Evolutionary conservation across 139 green algal species (phyloP).

Genomic region (Microglena sp.): DNA sequence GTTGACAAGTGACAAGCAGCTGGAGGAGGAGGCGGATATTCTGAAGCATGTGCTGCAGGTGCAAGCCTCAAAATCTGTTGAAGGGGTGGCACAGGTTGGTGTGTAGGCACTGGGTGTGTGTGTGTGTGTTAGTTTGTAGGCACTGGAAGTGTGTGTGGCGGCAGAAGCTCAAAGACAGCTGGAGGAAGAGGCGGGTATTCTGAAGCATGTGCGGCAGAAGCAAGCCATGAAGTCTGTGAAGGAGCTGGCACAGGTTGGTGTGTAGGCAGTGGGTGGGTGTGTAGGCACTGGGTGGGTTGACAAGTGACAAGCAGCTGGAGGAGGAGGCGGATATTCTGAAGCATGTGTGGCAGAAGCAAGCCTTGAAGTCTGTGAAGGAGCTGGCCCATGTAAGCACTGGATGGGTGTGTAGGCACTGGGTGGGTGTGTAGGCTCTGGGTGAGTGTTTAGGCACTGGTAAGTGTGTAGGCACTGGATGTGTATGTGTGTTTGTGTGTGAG

Average conservation of each 20-base stretch:
- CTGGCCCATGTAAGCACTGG: conserved; percentile 69
- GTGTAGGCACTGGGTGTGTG: too few species aligned
- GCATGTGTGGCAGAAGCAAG: conserved; percentile 72
- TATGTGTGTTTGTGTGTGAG: too few species aligned
- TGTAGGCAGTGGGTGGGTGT: too few species aligned
- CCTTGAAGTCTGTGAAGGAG: conserved; percentile 88
- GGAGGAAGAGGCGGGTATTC: conserved; percentile 82
- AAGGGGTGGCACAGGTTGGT: conserved; percentile 78
- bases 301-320: conserved; percentile 49
- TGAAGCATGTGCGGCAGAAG: conserved; percentile 77
- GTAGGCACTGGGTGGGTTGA: too few species aligned
- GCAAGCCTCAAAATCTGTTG: conserved; percentile 80
- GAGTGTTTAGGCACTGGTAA: conserved; percentile 79
- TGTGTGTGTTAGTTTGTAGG: too few species aligned
- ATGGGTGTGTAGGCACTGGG: conserved; percentile 38
- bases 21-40: conserved; percentile 80
- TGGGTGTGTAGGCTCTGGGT: conserved; percentile 82
- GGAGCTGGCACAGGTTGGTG: conserved; percentile 89
- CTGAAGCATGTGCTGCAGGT: conserved; percentile 73
- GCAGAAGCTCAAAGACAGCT: conserved; percentile 55
- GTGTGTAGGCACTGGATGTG: too few species aligned
- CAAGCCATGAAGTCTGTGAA: conserved; percentile 83
- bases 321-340: conserved; percentile 89
- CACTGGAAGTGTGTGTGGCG: too few species aligned
- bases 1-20: conserved; percentile 49